These are phyloP conservation scores for Alternaria ventricosa DNA, from an alignment of 2,329 filamentous ascomycete species.

Conservation along the genomic window DNA sequence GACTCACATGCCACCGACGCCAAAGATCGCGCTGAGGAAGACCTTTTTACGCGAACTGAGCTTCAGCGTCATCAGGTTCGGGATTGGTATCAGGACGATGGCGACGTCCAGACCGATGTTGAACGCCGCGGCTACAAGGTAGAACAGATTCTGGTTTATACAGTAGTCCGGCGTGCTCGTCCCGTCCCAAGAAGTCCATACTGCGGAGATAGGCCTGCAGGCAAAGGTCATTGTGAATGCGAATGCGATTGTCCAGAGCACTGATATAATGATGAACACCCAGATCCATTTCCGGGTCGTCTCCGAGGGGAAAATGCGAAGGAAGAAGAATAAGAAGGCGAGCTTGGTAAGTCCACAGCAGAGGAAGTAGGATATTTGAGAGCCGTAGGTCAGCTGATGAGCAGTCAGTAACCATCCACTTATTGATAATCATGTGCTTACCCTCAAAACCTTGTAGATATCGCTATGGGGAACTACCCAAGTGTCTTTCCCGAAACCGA, in stretches of 20 bases:
- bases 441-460: slow-evolving; percentile 6
- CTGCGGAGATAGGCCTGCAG: slow-evolving; percentile 23
- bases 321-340: slow-evolving; percentile 33
- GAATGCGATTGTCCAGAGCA: slow-evolving; percentile 19
- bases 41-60: slow-evolving; percentile 37
- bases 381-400: slow-evolving; percentile 17
- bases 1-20: slow-evolving; percentile 45
- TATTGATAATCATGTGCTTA: too few species aligned
- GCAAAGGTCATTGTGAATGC: slow-evolving; percentile 25
- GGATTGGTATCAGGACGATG: slow-evolving; percentile 23
- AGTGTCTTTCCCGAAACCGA: slow-evolving; percentile 58
- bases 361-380: slow-evolving; percentile 39
- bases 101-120: slow-evolving; percentile 28
- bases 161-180: slow-evolving; percentile 25
- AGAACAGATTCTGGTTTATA: slow-evolving; percentile 29
- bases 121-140: slow-evolving; percentile 13
- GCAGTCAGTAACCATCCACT: neutral
- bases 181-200: slow-evolving; percentile 31
- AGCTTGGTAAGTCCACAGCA: slow-evolving; percentile 25
- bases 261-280: slow-evolving; percentile 18
- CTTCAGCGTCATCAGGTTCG: slow-evolving; percentile 21
- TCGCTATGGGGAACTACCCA: slow-evolving; percentile 54
- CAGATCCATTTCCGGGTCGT: slow-evolving; percentile 10
- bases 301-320: slow-evolving; percentile 34
- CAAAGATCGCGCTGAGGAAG: slow-evolving; percentile 40